A percentile compares a stretch with the other conserved stretches of the same genome.
Conservation (phyloP, 2,329 filamentous ascomycete genomes). For the Stylonectria norvegica region DNA sequence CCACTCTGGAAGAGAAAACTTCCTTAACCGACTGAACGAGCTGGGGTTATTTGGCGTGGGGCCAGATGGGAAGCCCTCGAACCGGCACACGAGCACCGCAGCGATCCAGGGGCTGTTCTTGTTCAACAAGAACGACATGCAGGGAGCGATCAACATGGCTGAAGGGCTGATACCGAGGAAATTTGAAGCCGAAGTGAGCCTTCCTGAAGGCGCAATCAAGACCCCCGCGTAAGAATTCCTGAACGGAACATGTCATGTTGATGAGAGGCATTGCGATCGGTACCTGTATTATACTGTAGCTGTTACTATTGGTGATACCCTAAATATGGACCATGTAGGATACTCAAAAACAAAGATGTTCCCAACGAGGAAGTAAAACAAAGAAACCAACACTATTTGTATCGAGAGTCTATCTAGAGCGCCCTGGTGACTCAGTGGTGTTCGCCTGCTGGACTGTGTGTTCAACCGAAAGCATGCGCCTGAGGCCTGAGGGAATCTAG, state of each 20-base stretch:
- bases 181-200: slow-evolving; percentile 47
- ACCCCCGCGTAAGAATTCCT: slow-evolving; percentile 32
- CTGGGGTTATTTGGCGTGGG: slow-evolving; percentile 66
- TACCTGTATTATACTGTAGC: not conserved
- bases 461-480: too few species aligned
- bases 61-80: slow-evolving; percentile 43
- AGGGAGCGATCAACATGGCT: slow-evolving; percentile 80
- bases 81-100: slow-evolving; percentile 72
- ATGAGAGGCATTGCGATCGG: not conserved
- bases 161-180: slow-evolving; percentile 60
- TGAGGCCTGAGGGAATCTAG: too few species aligned
- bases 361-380: too few species aligned
- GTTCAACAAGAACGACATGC: slow-evolving; percentile 88
- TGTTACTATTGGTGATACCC: slow-evolving; percentile 13
- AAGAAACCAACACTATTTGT: too few species aligned
- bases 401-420: too few species aligned
- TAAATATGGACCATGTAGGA: slow-evolving; percentile 4
- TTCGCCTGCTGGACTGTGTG: too few species aligned
- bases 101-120: slow-evolving; percentile 91
- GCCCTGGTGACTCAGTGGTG: too few species aligned
- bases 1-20: slow-evolving; percentile 60
- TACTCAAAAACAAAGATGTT: slow-evolving; percentile 6
- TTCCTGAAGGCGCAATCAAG: slow-evolving; percentile 40
- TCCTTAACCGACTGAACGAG: slow-evolving; percentile 66
- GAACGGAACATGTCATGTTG: not conserved